Evolutionary conservation across 202 grass and related monocot genomes (phyloP).

Genomic region (Schoenoplectus tabernaemontani): DNA sequence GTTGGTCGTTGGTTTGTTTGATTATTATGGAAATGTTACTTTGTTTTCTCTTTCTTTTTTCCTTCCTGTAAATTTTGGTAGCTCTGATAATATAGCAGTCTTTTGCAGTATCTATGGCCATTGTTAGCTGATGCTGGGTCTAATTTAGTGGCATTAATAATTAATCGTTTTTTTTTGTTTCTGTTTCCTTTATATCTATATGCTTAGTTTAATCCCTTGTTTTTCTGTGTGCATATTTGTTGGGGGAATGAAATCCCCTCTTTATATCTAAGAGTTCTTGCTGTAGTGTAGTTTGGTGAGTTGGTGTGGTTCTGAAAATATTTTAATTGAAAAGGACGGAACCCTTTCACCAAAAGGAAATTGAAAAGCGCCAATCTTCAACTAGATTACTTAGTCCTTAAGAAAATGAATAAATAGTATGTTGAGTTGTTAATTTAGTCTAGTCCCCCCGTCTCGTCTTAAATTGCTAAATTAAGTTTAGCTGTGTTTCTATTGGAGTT

Average conservation of each 20-base stretch:
- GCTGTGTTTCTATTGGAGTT: neutral
- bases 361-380: neutral
- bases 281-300: conserved; percentile 24
- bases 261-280: too few species aligned
- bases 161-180: too few species aligned
- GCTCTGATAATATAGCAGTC: conserved; percentile 20
- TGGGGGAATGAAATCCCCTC: too few species aligned
- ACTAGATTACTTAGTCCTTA: conserved; percentile 7
- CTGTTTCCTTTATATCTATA: too few species aligned
- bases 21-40: conserved; percentile 17
- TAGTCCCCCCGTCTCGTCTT: neutral
- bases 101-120: conserved; percentile 13
- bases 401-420: conserved; percentile 14
- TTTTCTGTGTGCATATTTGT: neutral
- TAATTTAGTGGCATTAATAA: too few species aligned
- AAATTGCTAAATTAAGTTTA: neutral
- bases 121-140: conserved; percentile 13
- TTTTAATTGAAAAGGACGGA: conserved; percentile 13
- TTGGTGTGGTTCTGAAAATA: conserved; percentile 2
- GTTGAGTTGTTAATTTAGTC: conserved; percentile 8
- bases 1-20: conserved; percentile 18
- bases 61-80: conserved; percentile 31
- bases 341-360: conserved; percentile 12
- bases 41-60: neutral
- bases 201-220: too few species aligned